These are phyloP conservation scores for Candolleomyces efflorescens DNA, from an alignment of 768 basidiomycete species.

Conservation along the genomic window DNA sequence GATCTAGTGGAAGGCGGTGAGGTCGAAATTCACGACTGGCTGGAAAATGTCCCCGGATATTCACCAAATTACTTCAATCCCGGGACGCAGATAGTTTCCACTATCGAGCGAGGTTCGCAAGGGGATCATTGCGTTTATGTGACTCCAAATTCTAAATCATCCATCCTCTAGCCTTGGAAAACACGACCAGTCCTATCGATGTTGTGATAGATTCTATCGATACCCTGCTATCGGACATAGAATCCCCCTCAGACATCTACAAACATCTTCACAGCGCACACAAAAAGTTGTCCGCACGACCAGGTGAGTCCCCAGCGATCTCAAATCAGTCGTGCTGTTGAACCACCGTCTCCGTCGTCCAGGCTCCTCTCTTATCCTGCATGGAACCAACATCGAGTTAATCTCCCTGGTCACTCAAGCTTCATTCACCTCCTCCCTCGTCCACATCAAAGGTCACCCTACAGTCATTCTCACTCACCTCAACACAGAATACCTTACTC, in stretches of 20 bases:
- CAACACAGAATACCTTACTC: constrained; percentile 63
- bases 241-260: constrained; percentile 49
- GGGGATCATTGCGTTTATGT: background rate
- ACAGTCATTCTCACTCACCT: constrained; percentile 65
- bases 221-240: constrained; percentile 55
- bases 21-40: constrained; percentile 46
- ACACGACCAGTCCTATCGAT: constrained; percentile 40
- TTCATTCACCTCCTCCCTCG: constrained; percentile 58
- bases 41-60: constrained; percentile 52
- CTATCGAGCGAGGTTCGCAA: constrained; percentile 37
- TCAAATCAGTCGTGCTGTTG: background rate
- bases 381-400: constrained; percentile 44
- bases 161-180: constrained; percentile 2
- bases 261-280: constrained; percentile 48
- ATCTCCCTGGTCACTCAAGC: constrained; percentile 56
- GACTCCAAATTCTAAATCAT: background rate
- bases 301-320: constrained; percentile 38
- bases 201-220: constrained; percentile 74
- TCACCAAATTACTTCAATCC: constrained; percentile 18
- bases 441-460: constrained; percentile 66
- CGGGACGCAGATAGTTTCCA: constrained; percentile 33
- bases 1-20: constrained; percentile 28
- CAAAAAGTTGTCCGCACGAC: constrained; percentile 37
- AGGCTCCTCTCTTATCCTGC: constrained; percentile 59
- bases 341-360: constrained; percentile 4